phyloP scores from a whole-genome alignment of 1,284 basidiomycete genomes.

The Ganoderma leucocontextum region DNA sequence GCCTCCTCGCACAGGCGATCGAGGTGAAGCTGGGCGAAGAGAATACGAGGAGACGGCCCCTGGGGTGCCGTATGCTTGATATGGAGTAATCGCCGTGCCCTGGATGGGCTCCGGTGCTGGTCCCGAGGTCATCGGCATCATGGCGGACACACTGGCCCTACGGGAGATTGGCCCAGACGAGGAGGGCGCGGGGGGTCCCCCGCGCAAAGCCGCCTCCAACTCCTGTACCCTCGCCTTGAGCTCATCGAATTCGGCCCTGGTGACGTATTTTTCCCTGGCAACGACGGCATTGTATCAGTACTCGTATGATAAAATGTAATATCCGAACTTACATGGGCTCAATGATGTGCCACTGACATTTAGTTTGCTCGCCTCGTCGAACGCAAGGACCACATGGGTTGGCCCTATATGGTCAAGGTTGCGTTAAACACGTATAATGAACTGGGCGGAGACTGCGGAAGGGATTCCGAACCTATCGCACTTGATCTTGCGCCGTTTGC shows the following conservation, averaged over 20 bases:
- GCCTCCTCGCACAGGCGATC: conserved; percentile 35
- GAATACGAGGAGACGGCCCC: conserved; percentile 17
- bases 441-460: conserved; percentile 32
- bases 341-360: conserved; percentile 65
- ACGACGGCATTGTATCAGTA: conserved; percentile 23
- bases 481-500: conserved; percentile 68
- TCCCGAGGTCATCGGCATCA: conserved; percentile 36
- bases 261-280: conserved; percentile 64
- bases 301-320: conserved; percentile 10
- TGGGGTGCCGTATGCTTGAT: conserved; percentile 34
- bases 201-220: conserved; percentile 46
- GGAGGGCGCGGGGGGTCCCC: conserved; percentile 26
- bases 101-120: conserved; percentile 38
- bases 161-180: conserved; percentile 27
- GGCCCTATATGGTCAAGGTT: conserved; percentile 43
- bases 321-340: conserved; percentile 58
- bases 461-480: conserved; percentile 57
- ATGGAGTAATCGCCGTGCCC: conserved; percentile 39
- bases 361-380: conserved; percentile 59
- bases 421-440: conserved; percentile 31
- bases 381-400: conserved; percentile 66
- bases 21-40: conserved; percentile 32
- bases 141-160: conserved; percentile 30
- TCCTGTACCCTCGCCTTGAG: conserved; percentile 50
- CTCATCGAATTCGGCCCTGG: conserved; percentile 60